Evolutionary conservation across 2,329 filamentous ascomycete species (phyloP), one percentile per base, ranked within the genome.

Genomic region (Myriosclerotinia curreyana): DNA sequence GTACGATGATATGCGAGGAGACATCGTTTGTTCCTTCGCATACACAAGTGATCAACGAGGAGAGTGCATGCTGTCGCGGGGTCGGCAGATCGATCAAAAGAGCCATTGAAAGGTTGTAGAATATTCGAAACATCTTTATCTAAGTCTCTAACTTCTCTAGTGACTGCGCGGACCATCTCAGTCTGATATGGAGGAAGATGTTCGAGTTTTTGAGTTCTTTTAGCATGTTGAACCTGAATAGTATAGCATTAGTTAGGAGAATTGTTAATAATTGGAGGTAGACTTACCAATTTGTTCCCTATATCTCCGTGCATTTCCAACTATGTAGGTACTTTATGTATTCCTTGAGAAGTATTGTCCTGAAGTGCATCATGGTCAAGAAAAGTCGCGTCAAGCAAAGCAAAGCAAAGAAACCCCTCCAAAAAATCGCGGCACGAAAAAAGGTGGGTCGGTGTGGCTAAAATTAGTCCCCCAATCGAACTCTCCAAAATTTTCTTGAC

Each of bases 11-110:
- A 99, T 5, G 94, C 93, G 8, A 99, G 84, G 25, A 99, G 82
- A 74, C 95, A 99, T 51, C 95, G 88, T 77, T 99, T 99, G 77
- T 99, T 96, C 63, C 95, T 85, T 56, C 95, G 88, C 90, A 98
- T 97, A 70, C 91, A 92, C 14, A 99, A 81, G 75, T 99, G 94
- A 75, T 97, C 91, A 66, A 98, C 93, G 28, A 99, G 85, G 31
- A 99, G 82, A 1, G 91, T 91, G 74, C 92, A 96, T 3, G 94
- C 93, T 40, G 89, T 89, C 12, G 90, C 91, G 52, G 92, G 91
- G 72, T 97, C 88, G 14, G 88, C 84, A 20, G 87, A 85, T 88
- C 92, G 94, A 71, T 96, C 88, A 79, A 98, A 98, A 0, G 87
- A 88, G 66, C 89, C 90, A 52, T 49, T 49, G 14, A 48, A 28